Percentiles rank a stretch among this genome's conserved stretches.
Conservation (phyloP, 441 rosid genomes). For the Adansonia grandidieri region DNA sequence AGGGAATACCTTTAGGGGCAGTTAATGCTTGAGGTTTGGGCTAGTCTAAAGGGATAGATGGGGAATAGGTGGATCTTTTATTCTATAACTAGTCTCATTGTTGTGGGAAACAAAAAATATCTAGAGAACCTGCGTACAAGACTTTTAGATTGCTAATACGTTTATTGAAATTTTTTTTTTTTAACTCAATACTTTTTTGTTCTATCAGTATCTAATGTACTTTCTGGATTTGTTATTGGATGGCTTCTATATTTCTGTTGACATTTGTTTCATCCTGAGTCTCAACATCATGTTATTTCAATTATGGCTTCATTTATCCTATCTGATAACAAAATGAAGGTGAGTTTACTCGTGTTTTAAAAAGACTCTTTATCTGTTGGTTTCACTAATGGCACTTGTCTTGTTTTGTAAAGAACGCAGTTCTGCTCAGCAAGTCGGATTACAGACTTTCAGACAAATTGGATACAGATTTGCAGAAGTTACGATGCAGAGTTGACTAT, state of each 20-base stretch:
- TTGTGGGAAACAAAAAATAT: neutral
- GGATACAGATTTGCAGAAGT: conserved; percentile 78
- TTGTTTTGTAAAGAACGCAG: conserved; percentile 52
- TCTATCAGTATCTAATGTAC: too few species aligned
- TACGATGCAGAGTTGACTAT: conserved; percentile 94
- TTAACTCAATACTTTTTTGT: neutral
- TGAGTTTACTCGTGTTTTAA: neutral
- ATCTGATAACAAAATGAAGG: neutral
- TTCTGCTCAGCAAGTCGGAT: conserved; percentile 89
- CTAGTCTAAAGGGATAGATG: neutral
- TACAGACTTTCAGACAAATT: conserved; percentile 89
- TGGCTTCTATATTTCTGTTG: conserved; percentile 1
- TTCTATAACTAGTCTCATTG: neutral
- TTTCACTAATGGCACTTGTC: conserved; percentile 17
- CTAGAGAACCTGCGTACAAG: neutral
- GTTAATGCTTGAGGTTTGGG: neutral
- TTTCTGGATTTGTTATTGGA: neutral
- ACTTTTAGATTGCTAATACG: conserved; percentile 1
- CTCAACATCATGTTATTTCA: conserved; percentile 13
- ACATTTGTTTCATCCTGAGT: neutral
- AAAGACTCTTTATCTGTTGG: neutral
- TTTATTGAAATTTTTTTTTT: neutral
- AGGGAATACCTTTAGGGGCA: neutral
- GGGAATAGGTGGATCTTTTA: neutral
- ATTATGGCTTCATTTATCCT: neutral